phyloP scores from a whole-genome alignment of 768 basidiomycete genomes.

The Heimioporus sp. region DNA sequence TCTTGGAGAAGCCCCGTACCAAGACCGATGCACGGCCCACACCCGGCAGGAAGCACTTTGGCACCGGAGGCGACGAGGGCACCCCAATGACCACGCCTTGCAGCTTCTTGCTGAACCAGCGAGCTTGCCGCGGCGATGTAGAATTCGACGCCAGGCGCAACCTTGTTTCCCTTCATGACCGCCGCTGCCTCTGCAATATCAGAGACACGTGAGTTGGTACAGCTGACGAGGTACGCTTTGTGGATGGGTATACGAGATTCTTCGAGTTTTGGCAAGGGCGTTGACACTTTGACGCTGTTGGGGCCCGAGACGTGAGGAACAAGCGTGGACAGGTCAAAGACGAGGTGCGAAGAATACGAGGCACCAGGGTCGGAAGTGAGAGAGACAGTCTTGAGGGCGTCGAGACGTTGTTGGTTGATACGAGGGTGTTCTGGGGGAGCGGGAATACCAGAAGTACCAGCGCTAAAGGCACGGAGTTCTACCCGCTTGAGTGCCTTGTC shows the following conservation, averaged over 20 bases:
- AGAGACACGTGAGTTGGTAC: slow-evolving; percentile 95
- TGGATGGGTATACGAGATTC: slow-evolving; percentile 75
- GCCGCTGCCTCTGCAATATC: slow-evolving; percentile 91
- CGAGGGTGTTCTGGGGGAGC: slow-evolving; percentile 81
- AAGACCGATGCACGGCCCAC: slow-evolving; percentile 97
- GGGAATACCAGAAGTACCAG: slow-evolving; percentile 48
- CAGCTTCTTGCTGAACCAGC: slow-evolving; percentile 87
- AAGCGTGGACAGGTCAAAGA: slow-evolving; percentile 90
- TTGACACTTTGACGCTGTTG: slow-evolving; percentile 97
- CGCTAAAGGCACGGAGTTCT: slow-evolving; percentile 73
- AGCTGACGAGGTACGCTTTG: slow-evolving; percentile 97
- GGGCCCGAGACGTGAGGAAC: slow-evolving; percentile 96
- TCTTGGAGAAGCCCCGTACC: slow-evolving; percentile 92
- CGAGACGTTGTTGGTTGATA: slow-evolving; percentile 71
- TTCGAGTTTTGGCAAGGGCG: slow-evolving; percentile 82
- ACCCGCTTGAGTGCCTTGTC: slow-evolving; percentile 67
- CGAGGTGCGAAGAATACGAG: slow-evolving; percentile 81
- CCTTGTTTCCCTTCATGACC: slow-evolving; percentile 78
- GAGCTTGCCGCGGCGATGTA: slow-evolving; percentile 97
- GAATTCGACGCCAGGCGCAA: slow-evolving; percentile 91
- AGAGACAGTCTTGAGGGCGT: slow-evolving; percentile 53
- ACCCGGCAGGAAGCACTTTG: slow-evolving; percentile 90
- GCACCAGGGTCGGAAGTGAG: slow-evolving; percentile 74
- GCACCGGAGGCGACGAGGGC: slow-evolving; percentile 85
- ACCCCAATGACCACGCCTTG: slow-evolving; percentile 85